phyloP scores from a whole-genome alignment of 139 green algal species.

The Volvox africanus region DNA sequence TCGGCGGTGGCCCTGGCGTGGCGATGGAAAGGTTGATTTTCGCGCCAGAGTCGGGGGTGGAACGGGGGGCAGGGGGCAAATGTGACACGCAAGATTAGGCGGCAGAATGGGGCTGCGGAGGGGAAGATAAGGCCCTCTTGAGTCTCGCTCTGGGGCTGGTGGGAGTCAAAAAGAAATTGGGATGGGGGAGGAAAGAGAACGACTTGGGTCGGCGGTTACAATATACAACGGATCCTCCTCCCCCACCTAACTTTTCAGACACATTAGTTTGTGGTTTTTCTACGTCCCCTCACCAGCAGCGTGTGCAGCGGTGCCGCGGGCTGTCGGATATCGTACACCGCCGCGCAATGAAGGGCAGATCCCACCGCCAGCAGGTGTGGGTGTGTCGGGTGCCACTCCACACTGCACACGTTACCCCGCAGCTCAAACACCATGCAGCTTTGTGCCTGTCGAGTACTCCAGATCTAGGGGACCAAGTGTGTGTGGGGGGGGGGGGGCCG shows the following conservation, averaged over 20 bases:
- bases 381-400: slow-evolving; percentile 81
- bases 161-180: too few relatives aligned
- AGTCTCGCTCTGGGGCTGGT: too few relatives aligned
- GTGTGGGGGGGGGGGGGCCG: neutral
- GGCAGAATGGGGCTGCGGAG: too few relatives aligned
- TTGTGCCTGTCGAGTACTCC: slow-evolving; percentile 22
- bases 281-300: slow-evolving; percentile 13
- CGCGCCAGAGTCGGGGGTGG: too few relatives aligned
- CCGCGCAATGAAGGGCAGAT: slow-evolving; percentile 69
- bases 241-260: too few relatives aligned
- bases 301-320: slow-evolving; percentile 33
- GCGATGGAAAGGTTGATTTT: neutral
- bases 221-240: too few relatives aligned
- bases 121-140: too few relatives aligned
- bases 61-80: too few relatives aligned
- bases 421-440: slow-evolving; percentile 69
- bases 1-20: slow-evolving; percentile 57
- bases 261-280: too few relatives aligned
- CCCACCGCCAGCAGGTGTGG: slow-evolving; percentile 87
- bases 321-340: slow-evolving; percentile 65
- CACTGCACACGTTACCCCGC: slow-evolving; percentile 90
- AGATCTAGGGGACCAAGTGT: slow-evolving; percentile 39
- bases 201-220: too few relatives aligned
- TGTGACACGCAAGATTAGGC: too few relatives aligned
- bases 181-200: too few relatives aligned